Evolutionary conservation across 441 rosid species (phyloP), one percentile per base, ranked within the genome.

Genomic region (Pelargonium fulgidum): DNA sequence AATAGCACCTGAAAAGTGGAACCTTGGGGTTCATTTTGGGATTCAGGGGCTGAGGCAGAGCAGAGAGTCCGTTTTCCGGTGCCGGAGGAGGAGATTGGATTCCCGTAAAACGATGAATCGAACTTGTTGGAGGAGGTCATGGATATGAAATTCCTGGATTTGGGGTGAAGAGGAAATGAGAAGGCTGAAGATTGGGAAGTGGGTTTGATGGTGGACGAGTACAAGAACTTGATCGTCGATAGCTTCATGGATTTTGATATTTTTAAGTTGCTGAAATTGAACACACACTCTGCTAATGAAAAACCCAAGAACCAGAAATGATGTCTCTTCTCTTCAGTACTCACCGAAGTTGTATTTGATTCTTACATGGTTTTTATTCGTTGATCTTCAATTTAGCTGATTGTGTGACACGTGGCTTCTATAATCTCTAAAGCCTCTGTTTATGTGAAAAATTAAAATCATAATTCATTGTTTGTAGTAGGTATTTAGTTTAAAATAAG

Each of bases 1-100:
- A 19, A 42, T 47, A 58, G 29, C 11, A 82, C 85, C 81, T 74
- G 81, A 17, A 70, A 78, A 47, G 77, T 26, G 0, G 80, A 72
- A 33, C 26, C 56, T 6, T 9, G 69, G 73, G 67, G 26, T 36
- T 45, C 72, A 50, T 50, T 41, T 2, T 66, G 77, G 12, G 80
- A 14, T 66, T 66, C 68, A n/a, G 82, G 78, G 14, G 84, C 73
- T 59, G 81, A 61, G 65, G 65, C 58, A 67, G 78, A 2, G 67
- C 72, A 68, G 41, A 72, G 75, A 70, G 14, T n/a, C 24, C 72
- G 73, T 16, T 70, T 73, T 0, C 14, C 48, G 1, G 58, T 4
- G 7, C 71, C 67, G 33, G 75, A 13, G 5, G 76, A 41, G 58
- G 36, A 29, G 3, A 59, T 8, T 20, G 47, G 20, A 0, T 63